A percentile compares a stretch with the other conserved stretches of the same genome.
phyloP scores from a whole-genome alignment of 306 rosid genomes.

The Prunus armeniaca region DNA sequence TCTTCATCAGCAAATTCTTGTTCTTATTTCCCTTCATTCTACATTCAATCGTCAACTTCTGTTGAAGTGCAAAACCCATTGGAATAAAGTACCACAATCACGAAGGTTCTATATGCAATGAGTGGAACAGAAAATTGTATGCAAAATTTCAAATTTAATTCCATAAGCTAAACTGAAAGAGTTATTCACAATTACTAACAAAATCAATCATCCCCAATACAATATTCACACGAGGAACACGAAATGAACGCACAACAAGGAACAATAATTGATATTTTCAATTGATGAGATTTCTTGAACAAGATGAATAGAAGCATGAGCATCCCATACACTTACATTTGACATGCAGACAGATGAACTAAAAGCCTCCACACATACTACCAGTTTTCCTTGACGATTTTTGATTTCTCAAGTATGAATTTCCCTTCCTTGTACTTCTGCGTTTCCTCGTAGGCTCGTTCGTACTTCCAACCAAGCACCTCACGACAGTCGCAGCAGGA shows the following conservation, averaged over 20 bases:
- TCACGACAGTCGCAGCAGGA: conserved; percentile 38
- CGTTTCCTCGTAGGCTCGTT: conserved; percentile 40
- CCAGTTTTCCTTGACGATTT: conserved; percentile 45
- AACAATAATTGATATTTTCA: conserved; percentile 16
- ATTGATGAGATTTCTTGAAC: conserved; percentile 7
- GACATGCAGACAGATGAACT: conserved; percentile 7
- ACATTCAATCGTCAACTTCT: too few species aligned
- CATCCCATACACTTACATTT: conserved; percentile 7
- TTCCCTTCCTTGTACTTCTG: conserved; percentile 51
- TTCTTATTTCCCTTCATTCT: too few species aligned
- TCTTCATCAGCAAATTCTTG: too few species aligned
- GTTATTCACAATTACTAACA: conserved; percentile 21
- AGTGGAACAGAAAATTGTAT: background rate
- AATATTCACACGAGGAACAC: conserved; percentile 16
- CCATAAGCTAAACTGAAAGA: background rate
- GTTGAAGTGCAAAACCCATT: too few species aligned
- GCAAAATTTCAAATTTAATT: background rate
- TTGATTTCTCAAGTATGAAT: conserved; percentile 44
- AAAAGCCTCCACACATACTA: conserved; percentile 17
- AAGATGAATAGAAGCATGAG: conserved; percentile 16
- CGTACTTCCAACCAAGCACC: conserved; percentile 49
- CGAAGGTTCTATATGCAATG: background rate
- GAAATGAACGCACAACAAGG: conserved; percentile 16
- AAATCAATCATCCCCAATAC: conserved; percentile 18
- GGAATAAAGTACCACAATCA: too few species aligned